phyloP scores from a whole-genome alignment of 73 alveolate genomes.

The Diophrys appendiculata region DNA sequence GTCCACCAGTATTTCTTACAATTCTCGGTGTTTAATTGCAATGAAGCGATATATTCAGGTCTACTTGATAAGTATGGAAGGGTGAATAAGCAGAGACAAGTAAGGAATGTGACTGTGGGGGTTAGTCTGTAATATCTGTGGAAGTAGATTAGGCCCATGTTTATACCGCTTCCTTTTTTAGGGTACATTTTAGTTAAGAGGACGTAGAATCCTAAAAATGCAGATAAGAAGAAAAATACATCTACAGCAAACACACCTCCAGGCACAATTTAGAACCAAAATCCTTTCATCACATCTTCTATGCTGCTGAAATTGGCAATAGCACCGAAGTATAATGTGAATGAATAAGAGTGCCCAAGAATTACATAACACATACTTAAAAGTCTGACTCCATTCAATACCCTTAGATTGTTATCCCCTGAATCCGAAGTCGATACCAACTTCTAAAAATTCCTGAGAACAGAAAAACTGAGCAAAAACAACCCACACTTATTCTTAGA shows the following conservation, averaged over 20 bases:
- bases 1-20: slow-evolving; percentile 64
- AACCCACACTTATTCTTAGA: not conserved
- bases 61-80: not conserved
- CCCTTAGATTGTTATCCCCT: slow-evolving; percentile 1
- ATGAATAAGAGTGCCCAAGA: slow-evolving; percentile 31
- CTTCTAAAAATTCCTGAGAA: not conserved
- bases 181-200: slow-evolving; percentile 38
- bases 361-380: slow-evolving; percentile 47
- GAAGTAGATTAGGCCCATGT: slow-evolving; percentile 4
- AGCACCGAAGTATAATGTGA: not conserved
- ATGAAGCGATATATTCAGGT: no score
- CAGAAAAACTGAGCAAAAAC: not conserved
- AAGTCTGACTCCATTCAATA: slow-evolving; percentile 57
- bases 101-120: not conserved
- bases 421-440: not conserved
- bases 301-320: not conserved
- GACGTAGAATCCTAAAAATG: slow-evolving; percentile 28
- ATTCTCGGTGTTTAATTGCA: not conserved
- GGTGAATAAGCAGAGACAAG: not conserved
- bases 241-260: slow-evolving; percentile 38
- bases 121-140: slow-evolving; percentile 24
- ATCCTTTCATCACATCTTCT: not conserved
- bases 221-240: slow-evolving; percentile 49
- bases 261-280: slow-evolving; percentile 1
- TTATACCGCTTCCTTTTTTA: slow-evolving; percentile 3